Base-by-base conservation (phyloP, 345 rosid genomes). In the Salix exigua region DNA sequence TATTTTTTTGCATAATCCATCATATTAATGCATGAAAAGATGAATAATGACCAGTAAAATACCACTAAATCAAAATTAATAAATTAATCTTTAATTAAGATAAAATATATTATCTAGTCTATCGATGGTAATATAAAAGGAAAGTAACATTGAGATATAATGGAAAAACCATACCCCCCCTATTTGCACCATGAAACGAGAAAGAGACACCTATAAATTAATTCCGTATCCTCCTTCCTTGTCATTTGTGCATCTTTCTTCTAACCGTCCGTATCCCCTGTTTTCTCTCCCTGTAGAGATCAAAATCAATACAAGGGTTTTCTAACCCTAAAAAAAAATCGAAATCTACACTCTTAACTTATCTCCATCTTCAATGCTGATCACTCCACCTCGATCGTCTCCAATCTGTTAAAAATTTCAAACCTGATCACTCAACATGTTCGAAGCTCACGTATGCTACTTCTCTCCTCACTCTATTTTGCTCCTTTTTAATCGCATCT, bases 371-470 rank as follows among this genome's bases (percentile, higher is more conserved):
- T 61, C 50, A 63, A 80, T 84, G 87, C 68, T 75, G 74, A 63
- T 78, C 67, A 77, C 44, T 82, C 80, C 74, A 73, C 82, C 80
- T 76, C 86, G 83, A 83, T 80, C 86, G 75, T 81, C 79, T 68
- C 78, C 83, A 74, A 26, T 77, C 80, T 58, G 42, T 68, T 80
- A 72, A 73, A 74, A 23, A 48, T 42, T 19, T 66, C 11, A 17
- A 38, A 25, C 40, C 35, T 63, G 33, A 67, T 33, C 60, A 74
- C 82, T 75, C 89, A 79, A 83, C 86, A 94, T 94, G 98, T 94
- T 94, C 73, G 97, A 94, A 88, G 94, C 94, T 81, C 97, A 94
- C 82, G 98, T 94, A 85, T 81, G 90, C 38, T 71, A 26, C 73
- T 58, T 74, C 26, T 46, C 30, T 38, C 46, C 64, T 58, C 31